Evolutionary conservation across 495 filamentous ascomycete species (phyloP).

Genomic region (Aspergillus sclerotioniger): DNA sequence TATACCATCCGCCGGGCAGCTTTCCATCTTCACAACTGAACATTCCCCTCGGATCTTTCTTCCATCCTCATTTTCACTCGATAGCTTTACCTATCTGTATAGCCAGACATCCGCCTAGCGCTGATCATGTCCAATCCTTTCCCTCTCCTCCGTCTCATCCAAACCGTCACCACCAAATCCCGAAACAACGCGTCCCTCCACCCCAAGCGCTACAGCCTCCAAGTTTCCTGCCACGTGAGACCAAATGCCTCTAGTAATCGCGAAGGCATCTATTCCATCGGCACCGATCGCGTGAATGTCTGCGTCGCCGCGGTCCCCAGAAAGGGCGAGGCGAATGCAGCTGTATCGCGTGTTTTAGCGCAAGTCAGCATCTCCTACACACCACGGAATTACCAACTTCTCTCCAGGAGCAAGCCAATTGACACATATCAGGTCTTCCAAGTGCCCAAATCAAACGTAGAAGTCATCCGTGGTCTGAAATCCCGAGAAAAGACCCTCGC

Average conservation of each 20-base stretch:
- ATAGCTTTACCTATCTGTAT: no score
- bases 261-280: constrained; percentile 55
- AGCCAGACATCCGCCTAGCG: background rate
- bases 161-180: constrained; percentile 6
- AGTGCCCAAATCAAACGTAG: constrained; percentile 61
- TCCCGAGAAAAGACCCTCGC: constrained; percentile 59
- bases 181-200: constrained; percentile 9
- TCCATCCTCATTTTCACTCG: background rate
- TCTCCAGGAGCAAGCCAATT: constrained; percentile 1
- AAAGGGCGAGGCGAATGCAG: constrained; percentile 66
- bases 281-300: constrained; percentile 54
- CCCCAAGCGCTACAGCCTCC: constrained; percentile 28
- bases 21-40: background rate
- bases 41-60: background rate
- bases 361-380: constrained; percentile 41
- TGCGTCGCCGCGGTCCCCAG: constrained; percentile 61
- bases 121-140: constrained; percentile 15
- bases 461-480: constrained; percentile 62
- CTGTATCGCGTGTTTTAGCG: constrained; percentile 62
- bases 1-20: background rate
- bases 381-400: background rate
- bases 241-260: constrained; percentile 60
- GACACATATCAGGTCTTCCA: constrained; percentile 43
- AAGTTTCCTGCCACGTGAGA: constrained; percentile 60
- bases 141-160: constrained; percentile 29